A percentile compares a stretch with the other conserved stretches of the same genome.
Evolutionary conservation across 2,329 filamentous ascomycete genomes (phyloP).

Genomic region (Sporothrix curviconia): DNA sequence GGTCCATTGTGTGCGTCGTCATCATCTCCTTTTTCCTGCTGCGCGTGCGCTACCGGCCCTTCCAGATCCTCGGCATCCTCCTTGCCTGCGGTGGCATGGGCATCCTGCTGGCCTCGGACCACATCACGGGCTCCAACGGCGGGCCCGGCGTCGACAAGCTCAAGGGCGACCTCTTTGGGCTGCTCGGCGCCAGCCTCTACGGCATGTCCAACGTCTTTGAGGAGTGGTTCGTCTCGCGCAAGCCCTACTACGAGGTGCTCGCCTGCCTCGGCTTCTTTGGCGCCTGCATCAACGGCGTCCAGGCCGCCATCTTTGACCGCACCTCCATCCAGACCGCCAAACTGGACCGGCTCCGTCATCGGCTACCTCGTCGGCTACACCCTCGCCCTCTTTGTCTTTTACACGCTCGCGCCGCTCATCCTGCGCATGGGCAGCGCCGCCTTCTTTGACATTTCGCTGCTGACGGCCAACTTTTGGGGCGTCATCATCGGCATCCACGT

Average conservation of each 20-base stretch:
- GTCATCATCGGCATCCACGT: slow-evolving; percentile 86
- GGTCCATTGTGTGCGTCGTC: slow-evolving; percentile 93
- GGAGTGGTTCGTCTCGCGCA: slow-evolving; percentile 84
- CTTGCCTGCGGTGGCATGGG: slow-evolving; percentile 88
- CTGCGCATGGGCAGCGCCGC: slow-evolving; percentile 85
- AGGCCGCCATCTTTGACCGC: slow-evolving; percentile 89
- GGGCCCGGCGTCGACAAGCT: slow-evolving; percentile 63
- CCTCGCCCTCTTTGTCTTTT: slow-evolving; percentile 74
- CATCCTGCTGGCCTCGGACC: slow-evolving; percentile 77
- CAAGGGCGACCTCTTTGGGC: slow-evolving; percentile 87
- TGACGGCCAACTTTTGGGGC: slow-evolving; percentile 97
- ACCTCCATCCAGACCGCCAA: slow-evolving; percentile 56
- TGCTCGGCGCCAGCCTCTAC: slow-evolving; percentile 85
- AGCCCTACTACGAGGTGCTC: slow-evolving; percentile 87
- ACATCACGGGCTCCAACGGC: slow-evolving; percentile 69
- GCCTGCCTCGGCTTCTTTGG: slow-evolving; percentile 85
- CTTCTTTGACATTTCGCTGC: slow-evolving; percentile 91
- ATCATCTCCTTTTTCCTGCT: slow-evolving; percentile 75
- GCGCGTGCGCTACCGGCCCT: slow-evolving; percentile 78
- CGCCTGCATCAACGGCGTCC: slow-evolving; percentile 83
- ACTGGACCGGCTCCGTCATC: slow-evolving; percentile 61
- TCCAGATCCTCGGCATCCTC: slow-evolving; percentile 77
- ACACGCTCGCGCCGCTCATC: slow-evolving; percentile 77
- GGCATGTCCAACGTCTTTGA: slow-evolving; percentile 86
- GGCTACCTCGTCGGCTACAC: slow-evolving; percentile 91